phyloP scores from a whole-genome alignment of 495 filamentous ascomycete species.

The Xylaria flabelliformis region DNA sequence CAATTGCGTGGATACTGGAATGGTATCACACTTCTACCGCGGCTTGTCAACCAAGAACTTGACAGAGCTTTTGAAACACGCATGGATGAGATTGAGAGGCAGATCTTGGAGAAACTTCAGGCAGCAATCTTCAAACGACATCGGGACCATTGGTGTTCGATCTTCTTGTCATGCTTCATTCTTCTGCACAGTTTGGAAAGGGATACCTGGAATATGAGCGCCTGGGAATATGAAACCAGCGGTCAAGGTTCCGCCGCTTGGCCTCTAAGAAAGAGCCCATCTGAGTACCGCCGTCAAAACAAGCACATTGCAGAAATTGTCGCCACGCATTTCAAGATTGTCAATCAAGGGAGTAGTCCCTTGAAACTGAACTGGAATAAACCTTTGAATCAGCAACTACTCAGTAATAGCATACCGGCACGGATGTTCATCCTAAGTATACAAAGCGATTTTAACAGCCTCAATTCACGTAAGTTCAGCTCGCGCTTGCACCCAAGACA shows the following conservation, averaged over 20 bases:
- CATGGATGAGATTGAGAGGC: conserved; percentile 20
- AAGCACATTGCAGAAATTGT: conserved; percentile 17
- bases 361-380: conserved; percentile 20
- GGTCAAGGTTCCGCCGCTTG: background rate
- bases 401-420: conserved; percentile 9
- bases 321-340: conserved; percentile 21
- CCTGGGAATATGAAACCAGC: conserved; percentile 16
- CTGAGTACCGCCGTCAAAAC: conserved; percentile 16
- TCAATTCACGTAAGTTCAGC: background rate
- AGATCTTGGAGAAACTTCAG: conserved; percentile 15
- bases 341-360: conserved; percentile 16
- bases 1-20: conserved; percentile 18
- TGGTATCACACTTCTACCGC: conserved; percentile 18
- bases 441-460: conserved; percentile 3
- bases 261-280: conserved; percentile 14
- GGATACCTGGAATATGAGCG: conserved; percentile 23
- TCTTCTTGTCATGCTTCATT: conserved; percentile 13
- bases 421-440: conserved; percentile 12
- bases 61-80: conserved; percentile 20
- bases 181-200: conserved; percentile 19
- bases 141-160: conserved; percentile 17
- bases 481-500: too few relatives aligned
- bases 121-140: conserved; percentile 18
- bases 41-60: conserved; percentile 24
- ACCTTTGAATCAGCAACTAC: conserved; percentile 7